phyloP scores from a whole-genome alignment of 2,329 filamentous ascomycete species.

The Mycosphaerella sp. region DNA sequence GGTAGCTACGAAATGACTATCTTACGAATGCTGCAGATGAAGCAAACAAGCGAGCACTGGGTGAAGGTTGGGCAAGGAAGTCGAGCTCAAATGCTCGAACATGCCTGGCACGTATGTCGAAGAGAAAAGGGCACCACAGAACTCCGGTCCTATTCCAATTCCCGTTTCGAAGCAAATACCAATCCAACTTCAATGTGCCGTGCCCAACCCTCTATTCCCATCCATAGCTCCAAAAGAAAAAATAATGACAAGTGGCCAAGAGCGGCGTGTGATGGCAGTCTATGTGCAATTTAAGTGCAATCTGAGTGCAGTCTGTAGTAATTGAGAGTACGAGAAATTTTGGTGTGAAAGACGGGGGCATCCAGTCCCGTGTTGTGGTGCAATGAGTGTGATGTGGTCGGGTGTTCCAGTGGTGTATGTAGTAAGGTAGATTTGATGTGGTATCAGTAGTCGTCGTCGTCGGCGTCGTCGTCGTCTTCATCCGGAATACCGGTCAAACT shows the following conservation, averaged over 20 bases:
- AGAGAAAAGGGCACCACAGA: neutral
- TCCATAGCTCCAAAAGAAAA: neutral
- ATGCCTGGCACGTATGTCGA: constrained; percentile 3
- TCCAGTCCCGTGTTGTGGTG: constrained; percentile 7
- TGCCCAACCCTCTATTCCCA: constrained; percentile 1
- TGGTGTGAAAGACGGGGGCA: neutral
- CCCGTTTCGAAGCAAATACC: neutral
- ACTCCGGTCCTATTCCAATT: neutral
- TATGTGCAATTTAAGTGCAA: neutral
- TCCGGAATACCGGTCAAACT: constrained; percentile 31
- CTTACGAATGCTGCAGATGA: neutral
- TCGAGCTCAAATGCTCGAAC: constrained; percentile 1
- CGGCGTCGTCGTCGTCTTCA: constrained; percentile 22
- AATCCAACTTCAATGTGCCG: constrained; percentile 3
- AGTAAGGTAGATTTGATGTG: no score
- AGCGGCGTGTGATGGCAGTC: neutral
- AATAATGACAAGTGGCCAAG: neutral
- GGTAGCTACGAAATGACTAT: constrained; percentile 1
- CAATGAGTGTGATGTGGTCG: constrained; percentile 5
- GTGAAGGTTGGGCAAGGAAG: constrained; percentile 3
- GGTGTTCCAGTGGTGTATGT: neutral
- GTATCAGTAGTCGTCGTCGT: constrained; percentile 18
- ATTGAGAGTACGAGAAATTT: constrained; percentile 2
- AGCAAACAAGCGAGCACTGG: neutral
- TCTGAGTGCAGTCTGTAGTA: neutral